These are phyloP conservation scores for Pulveroboletus sp. DNA, from an alignment of 768 basidiomycete genomes.

Conservation along the genomic window DNA sequence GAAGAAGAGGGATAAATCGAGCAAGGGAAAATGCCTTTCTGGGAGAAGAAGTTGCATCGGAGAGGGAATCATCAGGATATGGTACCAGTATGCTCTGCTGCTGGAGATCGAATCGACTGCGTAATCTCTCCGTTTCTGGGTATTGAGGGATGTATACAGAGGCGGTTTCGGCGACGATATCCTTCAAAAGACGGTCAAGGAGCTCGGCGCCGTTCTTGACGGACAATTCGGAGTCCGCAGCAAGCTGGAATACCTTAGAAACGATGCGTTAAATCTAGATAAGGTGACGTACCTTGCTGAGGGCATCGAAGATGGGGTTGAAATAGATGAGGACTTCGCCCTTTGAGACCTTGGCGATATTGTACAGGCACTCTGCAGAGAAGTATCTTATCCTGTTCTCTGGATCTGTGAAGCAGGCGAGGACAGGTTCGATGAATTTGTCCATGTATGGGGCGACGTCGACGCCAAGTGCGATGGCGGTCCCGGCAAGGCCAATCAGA, in stretches of 20 bases:
- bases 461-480: conserved; percentile 93
- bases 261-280: conserved; percentile 2
- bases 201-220: conserved; percentile 99
- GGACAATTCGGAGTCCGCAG: conserved; percentile 91
- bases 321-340: conserved; percentile 96
- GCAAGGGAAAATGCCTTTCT: conserved; percentile 90
- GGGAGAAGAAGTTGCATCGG: conserved; percentile 30
- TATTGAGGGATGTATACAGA: conserved; percentile 91
- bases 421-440: conserved; percentile 83
- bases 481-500: conserved; percentile 92
- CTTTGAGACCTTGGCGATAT: conserved; percentile 96
- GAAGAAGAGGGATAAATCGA: conserved; percentile 90
- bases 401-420: conserved; percentile 89
- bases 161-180: conserved; percentile 95
- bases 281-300: conserved; percentile 75
- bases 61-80: conserved; percentile 48
- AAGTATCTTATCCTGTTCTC: conserved; percentile 97
- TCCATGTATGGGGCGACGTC: conserved; percentile 94
- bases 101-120: conserved; percentile 42
- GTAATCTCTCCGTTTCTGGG: conserved; percentile 71
- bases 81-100: conserved; percentile 61
- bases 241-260: conserved; percentile 57
- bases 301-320: conserved; percentile 96
- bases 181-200: conserved; percentile 94
- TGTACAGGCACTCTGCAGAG: conserved; percentile 97